These are phyloP conservation scores for Aspergillus floridensis DNA, from an alignment of 2,329 filamentous ascomycete species.

Conservation along the genomic window DNA sequence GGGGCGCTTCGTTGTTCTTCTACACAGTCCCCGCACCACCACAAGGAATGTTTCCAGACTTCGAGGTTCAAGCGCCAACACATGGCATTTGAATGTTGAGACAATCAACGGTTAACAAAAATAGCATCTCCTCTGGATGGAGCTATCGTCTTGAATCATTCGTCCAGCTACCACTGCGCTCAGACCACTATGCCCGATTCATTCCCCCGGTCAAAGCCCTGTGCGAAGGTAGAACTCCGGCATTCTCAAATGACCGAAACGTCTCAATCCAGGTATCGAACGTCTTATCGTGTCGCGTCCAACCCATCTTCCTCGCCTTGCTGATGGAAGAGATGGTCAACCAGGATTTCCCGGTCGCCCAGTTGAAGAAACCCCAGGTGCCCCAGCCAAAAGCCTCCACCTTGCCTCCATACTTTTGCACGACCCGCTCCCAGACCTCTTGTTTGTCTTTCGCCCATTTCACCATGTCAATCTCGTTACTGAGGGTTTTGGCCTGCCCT, in stretches of 20 bases:
- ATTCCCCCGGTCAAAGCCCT: neutral
- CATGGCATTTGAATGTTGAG: neutral
- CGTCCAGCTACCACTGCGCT: too few relatives aligned
- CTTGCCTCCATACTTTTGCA: slow-evolving; percentile 15
- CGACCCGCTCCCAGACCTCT: slow-evolving; percentile 13
- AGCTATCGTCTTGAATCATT: too few relatives aligned
- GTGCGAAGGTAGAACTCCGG: slow-evolving; percentile 18
- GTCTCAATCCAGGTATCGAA: slow-evolving; percentile 25
- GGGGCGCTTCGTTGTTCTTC: too few relatives aligned
- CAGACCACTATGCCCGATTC: too few relatives aligned
- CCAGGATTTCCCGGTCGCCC: slow-evolving; percentile 23
- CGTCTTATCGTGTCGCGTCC: slow-evolving; percentile 20
- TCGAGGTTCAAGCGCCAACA: too few relatives aligned
- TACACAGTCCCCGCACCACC: too few relatives aligned
- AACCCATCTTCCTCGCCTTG: slow-evolving; percentile 24
- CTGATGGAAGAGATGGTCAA: slow-evolving; percentile 19
- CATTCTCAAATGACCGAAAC: slow-evolving; percentile 23
- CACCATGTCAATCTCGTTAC: slow-evolving; percentile 22
- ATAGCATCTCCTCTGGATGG: neutral
- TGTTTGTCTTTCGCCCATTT: slow-evolving; percentile 27
- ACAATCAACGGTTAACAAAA: too few relatives aligned
- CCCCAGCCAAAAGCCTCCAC: slow-evolving; percentile 26
- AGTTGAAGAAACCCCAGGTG: slow-evolving; percentile 27
- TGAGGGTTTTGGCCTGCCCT: slow-evolving; percentile 10
- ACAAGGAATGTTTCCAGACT: too few relatives aligned